Percentiles rank a stretch among this genome's conserved stretches.
These are phyloP conservation scores for Deinandra increscens DNA, from an alignment of 129 eudicot genomes.

Conservation along the genomic window DNA sequence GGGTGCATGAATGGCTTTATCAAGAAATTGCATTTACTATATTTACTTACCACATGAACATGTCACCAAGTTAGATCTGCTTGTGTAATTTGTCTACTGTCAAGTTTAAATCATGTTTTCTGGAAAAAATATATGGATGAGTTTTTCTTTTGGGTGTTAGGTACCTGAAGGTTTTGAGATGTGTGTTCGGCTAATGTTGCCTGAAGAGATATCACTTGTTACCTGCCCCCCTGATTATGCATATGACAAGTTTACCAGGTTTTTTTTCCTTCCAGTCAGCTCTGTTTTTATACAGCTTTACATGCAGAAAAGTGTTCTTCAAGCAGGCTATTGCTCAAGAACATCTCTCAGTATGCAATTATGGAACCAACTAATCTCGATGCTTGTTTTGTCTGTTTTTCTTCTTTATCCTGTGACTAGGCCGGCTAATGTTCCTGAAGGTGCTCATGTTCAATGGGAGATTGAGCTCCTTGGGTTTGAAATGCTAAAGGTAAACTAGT, in stretches of 20 bases:
- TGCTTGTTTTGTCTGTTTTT: slow-evolving; percentile 16
- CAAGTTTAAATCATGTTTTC: neutral
- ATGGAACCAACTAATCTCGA: slow-evolving; percentile 4
- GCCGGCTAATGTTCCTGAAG: slow-evolving; percentile 91
- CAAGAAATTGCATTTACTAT: neutral
- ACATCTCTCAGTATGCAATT: neutral
- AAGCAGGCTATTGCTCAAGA: neutral
- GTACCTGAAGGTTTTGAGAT: slow-evolving; percentile 99
- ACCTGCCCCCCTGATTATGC: slow-evolving; percentile 99
- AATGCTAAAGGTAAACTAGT: slow-evolving; percentile 66
- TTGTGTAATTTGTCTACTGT: slow-evolving; percentile 1
- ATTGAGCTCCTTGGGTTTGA: slow-evolving; percentile 98
- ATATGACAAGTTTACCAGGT: slow-evolving; percentile 96
- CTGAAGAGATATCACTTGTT: slow-evolving; percentile 88
- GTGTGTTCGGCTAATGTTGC: slow-evolving; percentile 92
- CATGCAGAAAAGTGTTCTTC: slow-evolving; percentile 9
- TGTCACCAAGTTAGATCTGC: slow-evolving; percentile 2
- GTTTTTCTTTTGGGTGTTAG: slow-evolving; percentile 36
- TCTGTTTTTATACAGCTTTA: slow-evolving; percentile 22
- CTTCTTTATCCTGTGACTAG: slow-evolving; percentile 36
- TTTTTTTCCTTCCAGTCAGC: slow-evolving; percentile 7
- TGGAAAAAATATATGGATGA: neutral
- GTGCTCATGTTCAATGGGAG: slow-evolving; percentile 91
- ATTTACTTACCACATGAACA: neutral
- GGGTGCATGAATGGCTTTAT: slow-evolving; percentile 14